Conservation (phyloP, 768 basidiomycete genomes). For the Crucibulum laeve region DNA sequence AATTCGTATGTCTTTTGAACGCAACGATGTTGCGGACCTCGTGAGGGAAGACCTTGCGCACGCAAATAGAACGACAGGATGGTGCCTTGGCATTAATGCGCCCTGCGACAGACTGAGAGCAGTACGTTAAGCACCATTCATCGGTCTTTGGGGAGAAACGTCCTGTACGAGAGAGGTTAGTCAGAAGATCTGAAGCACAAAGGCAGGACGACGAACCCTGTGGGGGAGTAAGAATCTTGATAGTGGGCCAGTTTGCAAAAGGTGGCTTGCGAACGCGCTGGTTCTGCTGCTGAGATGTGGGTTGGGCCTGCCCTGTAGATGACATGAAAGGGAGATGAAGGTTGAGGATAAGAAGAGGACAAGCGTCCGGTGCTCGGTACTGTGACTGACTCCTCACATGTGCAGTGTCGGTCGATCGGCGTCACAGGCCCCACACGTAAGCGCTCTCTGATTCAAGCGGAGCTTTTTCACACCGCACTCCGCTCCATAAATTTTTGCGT, state of each 20-base stretch:
- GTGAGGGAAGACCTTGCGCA: constrained; percentile 64
- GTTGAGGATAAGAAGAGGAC: neutral
- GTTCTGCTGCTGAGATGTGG: constrained; percentile 23
- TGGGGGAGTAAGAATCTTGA: constrained; percentile 51
- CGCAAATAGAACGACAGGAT: constrained; percentile 53
- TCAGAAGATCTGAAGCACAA: neutral
- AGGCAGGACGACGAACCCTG: constrained; percentile 28
- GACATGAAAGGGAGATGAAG: constrained; percentile 16
- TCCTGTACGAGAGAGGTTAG: constrained; percentile 27
- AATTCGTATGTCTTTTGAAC: constrained; percentile 39
- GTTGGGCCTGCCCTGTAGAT: constrained; percentile 22
- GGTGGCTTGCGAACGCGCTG: constrained; percentile 30
- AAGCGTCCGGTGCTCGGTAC: constrained; percentile 7
- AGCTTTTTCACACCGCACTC: constrained; percentile 15
- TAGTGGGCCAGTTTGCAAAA: constrained; percentile 44
- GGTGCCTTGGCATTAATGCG: constrained; percentile 48
- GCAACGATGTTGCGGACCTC: constrained; percentile 51
- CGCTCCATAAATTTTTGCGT: constrained; percentile 7
- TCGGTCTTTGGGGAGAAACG: constrained; percentile 55
- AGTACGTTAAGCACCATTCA: constrained; percentile 63
- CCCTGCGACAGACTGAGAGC: constrained; percentile 52
- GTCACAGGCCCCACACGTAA: neutral
- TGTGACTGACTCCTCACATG: neutral
- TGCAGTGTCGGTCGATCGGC: constrained; percentile 3
- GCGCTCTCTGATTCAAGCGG: constrained; percentile 13